Evolutionary conservation across 139 green algal genomes (phyloP), one percentile per base, ranked within the genome.

Genomic region (Ulvella scutata): DNA sequence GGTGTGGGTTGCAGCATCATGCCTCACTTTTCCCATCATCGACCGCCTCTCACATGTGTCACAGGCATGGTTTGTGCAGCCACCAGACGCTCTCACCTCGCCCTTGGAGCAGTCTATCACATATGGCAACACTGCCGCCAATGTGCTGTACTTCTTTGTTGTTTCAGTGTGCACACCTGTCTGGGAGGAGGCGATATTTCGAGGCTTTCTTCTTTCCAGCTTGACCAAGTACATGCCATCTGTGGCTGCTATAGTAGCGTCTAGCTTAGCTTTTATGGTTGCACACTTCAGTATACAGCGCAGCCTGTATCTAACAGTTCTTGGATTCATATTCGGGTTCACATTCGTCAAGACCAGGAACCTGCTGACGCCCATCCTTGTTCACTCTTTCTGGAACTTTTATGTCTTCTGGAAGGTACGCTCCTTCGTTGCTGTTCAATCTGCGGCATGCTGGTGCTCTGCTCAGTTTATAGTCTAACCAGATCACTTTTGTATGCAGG

Each of bases 141-240:
- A 87, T 72, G 72, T 78, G 21, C 73, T 95, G 0, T 97, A 92
- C 76, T 88, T 93, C 36, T 72, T 82, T 13, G 85, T 93, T 4
- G 81, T 96, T 23, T 85, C 81, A 3, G 75, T 96, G 21, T 93
- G 86, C 62, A 89, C 90, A 20, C 92, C 92, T 4, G 77, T 98
- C 2, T 98, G 93, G 93, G 93, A 98, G 79, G 93, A 98, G 85
- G 78, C 78, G 33, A 90, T 98, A 35, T 98, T 98, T 78, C 82
- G 93, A 4, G 93, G 93, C 37, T 98, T 98, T 80, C 80, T 98
- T 72, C 80, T 98, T 38, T 83, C 91, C 3, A 92, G 83, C 4
- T 79, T 98, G n/a, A 82, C 83, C 0, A 76, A 79, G 13, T 91
- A 92, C 80, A 84, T 97, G 77, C 85, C 87, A 0, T 35, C 38